Conservation (phyloP, 176 grass and related monocot species). For the Triticum monococcum region DNA sequence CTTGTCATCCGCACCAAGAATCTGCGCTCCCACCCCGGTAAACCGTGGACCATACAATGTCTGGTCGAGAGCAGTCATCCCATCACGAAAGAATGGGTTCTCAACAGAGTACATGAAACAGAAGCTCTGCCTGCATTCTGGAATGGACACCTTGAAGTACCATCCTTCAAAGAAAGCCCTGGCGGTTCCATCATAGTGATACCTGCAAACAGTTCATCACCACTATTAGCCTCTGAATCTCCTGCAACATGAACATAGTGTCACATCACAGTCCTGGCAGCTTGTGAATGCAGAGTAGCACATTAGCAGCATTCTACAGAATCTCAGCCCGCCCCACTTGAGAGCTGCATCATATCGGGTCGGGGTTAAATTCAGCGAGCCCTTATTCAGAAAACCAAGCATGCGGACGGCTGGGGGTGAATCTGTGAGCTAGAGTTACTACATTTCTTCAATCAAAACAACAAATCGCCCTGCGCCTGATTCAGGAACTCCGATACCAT, state of each 20-base stretch:
- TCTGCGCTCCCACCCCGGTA: conserved; percentile 82
- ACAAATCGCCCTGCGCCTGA: background rate
- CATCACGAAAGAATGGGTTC: conserved; percentile 76
- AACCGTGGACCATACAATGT: conserved; percentile 53
- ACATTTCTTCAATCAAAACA: background rate
- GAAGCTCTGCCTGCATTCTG: conserved; percentile 69
- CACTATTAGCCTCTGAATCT: background rate
- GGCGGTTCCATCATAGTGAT: conserved; percentile 78
- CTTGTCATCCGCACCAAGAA: conserved; percentile 85
- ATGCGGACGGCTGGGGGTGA: background rate
- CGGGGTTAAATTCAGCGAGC: background rate
- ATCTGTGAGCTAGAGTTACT: background rate
- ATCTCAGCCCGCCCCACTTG: background rate
- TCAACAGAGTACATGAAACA: conserved; percentile 97
- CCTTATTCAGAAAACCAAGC: background rate
- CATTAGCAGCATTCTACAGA: background rate
- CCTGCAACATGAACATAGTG: background rate
- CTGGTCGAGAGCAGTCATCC: conserved; percentile 60
- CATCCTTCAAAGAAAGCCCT: conserved; percentile 84
- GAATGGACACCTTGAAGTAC: conserved; percentile 96
- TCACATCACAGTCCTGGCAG: background rate
- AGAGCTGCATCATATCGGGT: background rate
- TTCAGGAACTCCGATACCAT: background rate
- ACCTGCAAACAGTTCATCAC: conserved; percentile 42
- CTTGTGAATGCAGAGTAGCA: background rate